Conservation (phyloP, 352 stramenopile species). For the Phytophthora chlamydospora region DNA sequence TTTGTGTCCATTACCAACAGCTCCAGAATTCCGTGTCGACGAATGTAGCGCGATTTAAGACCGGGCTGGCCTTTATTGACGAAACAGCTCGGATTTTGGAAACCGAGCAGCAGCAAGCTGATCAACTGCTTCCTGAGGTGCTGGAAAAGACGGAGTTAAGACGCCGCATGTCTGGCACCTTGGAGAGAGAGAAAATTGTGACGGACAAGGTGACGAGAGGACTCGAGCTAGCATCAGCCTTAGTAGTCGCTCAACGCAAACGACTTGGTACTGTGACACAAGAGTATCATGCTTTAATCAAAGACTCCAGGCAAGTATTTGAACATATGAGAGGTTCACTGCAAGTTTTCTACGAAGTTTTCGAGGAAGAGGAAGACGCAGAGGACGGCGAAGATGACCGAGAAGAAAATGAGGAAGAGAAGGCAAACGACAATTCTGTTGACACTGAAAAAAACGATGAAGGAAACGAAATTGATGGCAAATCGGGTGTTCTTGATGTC, state of each 20-base stretch:
- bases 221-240: slow-evolving; percentile 51
- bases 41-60: slow-evolving; percentile 41
- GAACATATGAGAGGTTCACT: slow-evolving; percentile 31
- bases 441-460: not conserved
- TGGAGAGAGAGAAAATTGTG: slow-evolving; percentile 63
- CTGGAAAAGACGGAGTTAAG: slow-evolving; percentile 45
- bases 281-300: slow-evolving; percentile 63
- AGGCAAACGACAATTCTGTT: not conserved
- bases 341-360: slow-evolving; percentile 35
- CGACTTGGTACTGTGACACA: slow-evolving; percentile 47
- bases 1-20: slow-evolving; percentile 35
- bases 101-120: slow-evolving; percentile 54
- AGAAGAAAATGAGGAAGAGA: not conserved
- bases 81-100: slow-evolving; percentile 56
- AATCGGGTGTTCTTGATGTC: not conserved
- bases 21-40: slow-evolving; percentile 38
- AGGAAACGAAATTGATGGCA: not conserved
- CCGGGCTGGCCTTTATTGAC: slow-evolving; percentile 59
- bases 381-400: not conserved
- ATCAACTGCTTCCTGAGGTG: slow-evolving; percentile 60
- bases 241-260: slow-evolving; percentile 43
- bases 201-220: slow-evolving; percentile 52
- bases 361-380: slow-evolving; percentile 29
- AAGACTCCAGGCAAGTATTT: slow-evolving; percentile 40
- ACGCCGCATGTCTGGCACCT: slow-evolving; percentile 60